phyloP scores from a whole-genome alignment of 768 basidiomycete species.

The Lepiota brunneoincarnata region DNA sequence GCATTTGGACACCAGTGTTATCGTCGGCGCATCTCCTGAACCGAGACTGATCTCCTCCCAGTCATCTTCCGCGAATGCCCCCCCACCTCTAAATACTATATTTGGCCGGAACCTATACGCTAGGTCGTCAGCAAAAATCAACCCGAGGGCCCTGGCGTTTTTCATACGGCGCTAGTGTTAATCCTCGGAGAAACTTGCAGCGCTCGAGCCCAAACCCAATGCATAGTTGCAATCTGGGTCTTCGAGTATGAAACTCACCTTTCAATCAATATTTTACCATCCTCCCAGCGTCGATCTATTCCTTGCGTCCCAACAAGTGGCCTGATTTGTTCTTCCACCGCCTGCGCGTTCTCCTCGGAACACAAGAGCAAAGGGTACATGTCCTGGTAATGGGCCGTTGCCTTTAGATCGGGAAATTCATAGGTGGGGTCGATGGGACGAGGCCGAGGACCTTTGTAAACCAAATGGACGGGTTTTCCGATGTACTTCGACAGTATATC shows the following conservation, averaged over 20 bases:
- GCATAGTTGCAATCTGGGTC: too few species aligned
- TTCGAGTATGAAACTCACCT: constrained; percentile 38
- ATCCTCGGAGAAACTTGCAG: neutral
- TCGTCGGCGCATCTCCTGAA: constrained; percentile 33
- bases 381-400: constrained; percentile 62
- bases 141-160: neutral
- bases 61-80: constrained; percentile 69
- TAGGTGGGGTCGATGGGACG: constrained; percentile 50
- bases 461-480: constrained; percentile 56
- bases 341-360: constrained; percentile 61
- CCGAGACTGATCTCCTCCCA: constrained; percentile 63
- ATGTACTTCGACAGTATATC: constrained; percentile 59
- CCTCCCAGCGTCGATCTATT: constrained; percentile 50
- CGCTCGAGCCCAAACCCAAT: neutral
- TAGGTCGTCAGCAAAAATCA: constrained; percentile 4
- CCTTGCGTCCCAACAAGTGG: constrained; percentile 46
- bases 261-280: constrained; percentile 50
- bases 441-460: constrained; percentile 61
- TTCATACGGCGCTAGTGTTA: neutral
- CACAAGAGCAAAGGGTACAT: constrained; percentile 68
- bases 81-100: constrained; percentile 64
- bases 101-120: constrained; percentile 69
- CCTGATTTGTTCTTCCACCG: constrained; percentile 47
- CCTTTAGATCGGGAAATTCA: constrained; percentile 56
- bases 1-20: constrained; percentile 68